Base-by-base conservation (phyloP, 2,329 filamentous ascomycete species). In the Penicillium frequentans region DNA sequence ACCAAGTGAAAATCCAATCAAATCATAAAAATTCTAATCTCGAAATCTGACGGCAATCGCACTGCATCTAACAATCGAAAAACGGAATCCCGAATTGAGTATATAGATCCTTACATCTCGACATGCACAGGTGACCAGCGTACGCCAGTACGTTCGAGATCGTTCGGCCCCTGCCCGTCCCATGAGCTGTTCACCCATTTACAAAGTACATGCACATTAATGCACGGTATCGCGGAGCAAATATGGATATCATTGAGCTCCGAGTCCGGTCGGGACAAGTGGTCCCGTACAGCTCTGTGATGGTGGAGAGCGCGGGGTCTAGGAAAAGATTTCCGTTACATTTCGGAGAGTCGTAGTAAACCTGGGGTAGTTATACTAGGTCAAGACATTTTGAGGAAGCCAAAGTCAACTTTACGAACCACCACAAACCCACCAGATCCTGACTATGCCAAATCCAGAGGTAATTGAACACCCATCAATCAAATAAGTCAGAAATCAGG, bases 51-150 rank as follows among this genome's bases (percentile, higher is more conserved):
- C 26, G 14, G 13, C 4, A 5, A 51, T 21, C n/a, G 11, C 23
- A 10, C n/a, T 24, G 33, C 49, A 31, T 43, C 37, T 21, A 19
- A 16, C 16, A 21, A 50, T 39, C n/a, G 13, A 43, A 19, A 24
- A 2, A 14, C 37, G 50, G 39, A 45, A 52, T 24, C 42, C 50
- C 39, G 11, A 19, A 52, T 35, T 7, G 23, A 47, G 50, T 21
- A 27, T 42, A 50, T 16, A 21, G n/a, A 35, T 35, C 16, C 39
- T 52, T 26, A 31, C 48, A 39, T 37, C 14, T 35, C 2, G 3
- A n/a, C 47, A 49, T 11, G 44, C 19, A 53, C 59, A 60, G 59
- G 37, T 56, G 57, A 58, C 56, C 48, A 13, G n/a, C 49, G 37
- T 21, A 46, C 16, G 31, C 53, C 49, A 49, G 11, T 39, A 58